phyloP scores from a whole-genome alignment of 2,329 filamentous ascomycete genomes.

The Exophiala calicioides region DNA sequence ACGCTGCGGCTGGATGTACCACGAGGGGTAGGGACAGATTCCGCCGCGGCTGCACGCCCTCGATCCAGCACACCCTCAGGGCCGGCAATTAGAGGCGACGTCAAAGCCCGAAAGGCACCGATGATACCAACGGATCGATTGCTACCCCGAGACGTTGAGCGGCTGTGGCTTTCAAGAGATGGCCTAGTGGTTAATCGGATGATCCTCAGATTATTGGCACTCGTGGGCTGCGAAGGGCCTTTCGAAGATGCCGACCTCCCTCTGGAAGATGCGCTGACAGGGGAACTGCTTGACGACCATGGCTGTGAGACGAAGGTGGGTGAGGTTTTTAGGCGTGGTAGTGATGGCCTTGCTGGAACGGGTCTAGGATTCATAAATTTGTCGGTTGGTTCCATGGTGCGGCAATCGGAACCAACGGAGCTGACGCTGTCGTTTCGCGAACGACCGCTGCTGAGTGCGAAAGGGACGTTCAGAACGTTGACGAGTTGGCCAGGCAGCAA shows the following conservation, averaged over 20 bases:
- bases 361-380: constrained; percentile 72
- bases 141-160: constrained; percentile 38
- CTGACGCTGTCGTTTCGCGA: constrained; percentile 66
- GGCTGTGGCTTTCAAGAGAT: constrained; percentile 32
- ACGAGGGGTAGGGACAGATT: not conserved
- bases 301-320: constrained; percentile 30
- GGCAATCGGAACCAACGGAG: constrained; percentile 61
- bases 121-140: constrained; percentile 39
- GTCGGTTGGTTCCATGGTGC: constrained; percentile 76
- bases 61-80: constrained; percentile 13
- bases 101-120: constrained; percentile 41
- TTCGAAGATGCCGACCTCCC: constrained; percentile 30
- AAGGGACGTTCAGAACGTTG: constrained; percentile 80
- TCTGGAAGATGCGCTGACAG: constrained; percentile 28
- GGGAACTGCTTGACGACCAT: constrained; percentile 25
- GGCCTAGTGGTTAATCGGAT: constrained; percentile 31
- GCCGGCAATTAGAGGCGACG: constrained; percentile 22
- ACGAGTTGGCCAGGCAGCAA: constrained; percentile 84
- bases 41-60: constrained; percentile 7
- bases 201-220: constrained; percentile 27
- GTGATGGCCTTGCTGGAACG: constrained; percentile 49
- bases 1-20: constrained; percentile 11
- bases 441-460: constrained; percentile 58
- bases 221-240: constrained; percentile 18
- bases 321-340: constrained; percentile 49